Percentiles rank a stretch among this genome's conserved stretches.
phyloP scores from a whole-genome alignment of 2,329 filamentous ascomycete genomes.

The Sporothrix luriei region DNA sequence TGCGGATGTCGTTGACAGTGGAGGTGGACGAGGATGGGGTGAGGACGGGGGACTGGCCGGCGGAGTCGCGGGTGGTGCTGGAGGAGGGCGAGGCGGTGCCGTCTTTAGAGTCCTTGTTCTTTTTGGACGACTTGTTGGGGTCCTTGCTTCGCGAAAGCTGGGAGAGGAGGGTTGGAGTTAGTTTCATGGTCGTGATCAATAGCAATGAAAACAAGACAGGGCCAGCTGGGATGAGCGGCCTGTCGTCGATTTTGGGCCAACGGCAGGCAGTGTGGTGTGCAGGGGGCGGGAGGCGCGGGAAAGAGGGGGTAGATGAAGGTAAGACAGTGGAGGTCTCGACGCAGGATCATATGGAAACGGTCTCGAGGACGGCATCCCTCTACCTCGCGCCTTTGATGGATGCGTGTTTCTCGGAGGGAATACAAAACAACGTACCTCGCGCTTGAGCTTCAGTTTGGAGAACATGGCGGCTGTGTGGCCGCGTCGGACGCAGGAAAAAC shows the following conservation, averaged over 20 bases:
- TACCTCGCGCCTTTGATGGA: not conserved
- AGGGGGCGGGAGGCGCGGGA: not conserved
- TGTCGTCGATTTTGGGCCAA: not conserved
- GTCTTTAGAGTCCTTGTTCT: conserved; percentile 71
- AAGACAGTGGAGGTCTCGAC: not conserved
- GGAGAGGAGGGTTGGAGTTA: not conserved
- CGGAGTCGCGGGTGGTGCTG: conserved; percentile 54
- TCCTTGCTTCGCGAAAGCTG: conserved; percentile 92
- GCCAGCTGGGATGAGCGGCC: not conserved
- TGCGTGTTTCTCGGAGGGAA: not conserved
- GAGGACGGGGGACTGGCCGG: conserved; percentile 62
- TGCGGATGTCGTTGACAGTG: conserved; percentile 79
- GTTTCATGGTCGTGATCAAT: not conserved
- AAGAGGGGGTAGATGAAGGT: not conserved
- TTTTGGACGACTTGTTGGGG: conserved; percentile 78
- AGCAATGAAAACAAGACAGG: not conserved
- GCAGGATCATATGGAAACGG: not conserved
- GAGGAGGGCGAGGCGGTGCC: conserved; percentile 77
- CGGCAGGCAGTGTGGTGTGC: not conserved
- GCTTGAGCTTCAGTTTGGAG: conserved; percentile 40
- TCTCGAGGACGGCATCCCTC: too few relatives aligned
- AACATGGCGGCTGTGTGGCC: conserved; percentile 35
- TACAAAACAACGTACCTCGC: conserved; percentile 36
- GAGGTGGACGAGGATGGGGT: conserved; percentile 91
- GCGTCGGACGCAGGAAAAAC: not conserved